phyloP scores from a whole-genome alignment of 1,284 basidiomycete species.

The Ceratobasidium sp. region DNA sequence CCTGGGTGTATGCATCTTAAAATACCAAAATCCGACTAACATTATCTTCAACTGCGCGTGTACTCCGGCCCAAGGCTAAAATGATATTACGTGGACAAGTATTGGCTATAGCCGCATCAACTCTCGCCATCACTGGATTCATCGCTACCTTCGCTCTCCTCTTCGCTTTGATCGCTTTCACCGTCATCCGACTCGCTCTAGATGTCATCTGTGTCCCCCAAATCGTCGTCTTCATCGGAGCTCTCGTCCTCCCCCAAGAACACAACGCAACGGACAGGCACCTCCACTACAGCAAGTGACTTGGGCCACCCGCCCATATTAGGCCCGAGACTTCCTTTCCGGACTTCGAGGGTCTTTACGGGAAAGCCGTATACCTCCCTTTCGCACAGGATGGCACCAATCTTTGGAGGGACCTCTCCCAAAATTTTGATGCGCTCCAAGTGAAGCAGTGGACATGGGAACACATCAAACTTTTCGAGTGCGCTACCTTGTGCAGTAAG shows the following conservation, averaged over 20 bases:
- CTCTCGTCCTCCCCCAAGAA: background rate
- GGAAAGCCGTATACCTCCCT: background rate
- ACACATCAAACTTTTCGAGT: background rate
- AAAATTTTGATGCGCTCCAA: background rate
- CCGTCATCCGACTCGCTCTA: no score
- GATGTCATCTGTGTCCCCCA: no score
- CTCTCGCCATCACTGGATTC: no score
- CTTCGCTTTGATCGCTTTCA: no score
- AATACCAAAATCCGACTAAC: no score
- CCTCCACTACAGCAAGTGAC: background rate
- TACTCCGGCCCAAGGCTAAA: no score
- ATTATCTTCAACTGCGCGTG: no score
- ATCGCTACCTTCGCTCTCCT: no score
- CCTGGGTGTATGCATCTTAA: no score
- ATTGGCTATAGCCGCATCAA: no score
- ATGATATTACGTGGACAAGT: no score
- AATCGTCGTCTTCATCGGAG: no score
- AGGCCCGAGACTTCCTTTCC: background rate
- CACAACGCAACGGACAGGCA: background rate
- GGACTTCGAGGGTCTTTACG: background rate
- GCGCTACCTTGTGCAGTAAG: background rate
- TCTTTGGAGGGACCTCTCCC: background rate
- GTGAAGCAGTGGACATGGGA: background rate
- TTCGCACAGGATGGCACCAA: background rate
- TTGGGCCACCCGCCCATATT: background rate